Percentiles rank a stretch among this genome's conserved stretches.
Conservation (phyloP, 495 filamentous ascomycete genomes). For the Aspergillus nanangensis region DNA sequence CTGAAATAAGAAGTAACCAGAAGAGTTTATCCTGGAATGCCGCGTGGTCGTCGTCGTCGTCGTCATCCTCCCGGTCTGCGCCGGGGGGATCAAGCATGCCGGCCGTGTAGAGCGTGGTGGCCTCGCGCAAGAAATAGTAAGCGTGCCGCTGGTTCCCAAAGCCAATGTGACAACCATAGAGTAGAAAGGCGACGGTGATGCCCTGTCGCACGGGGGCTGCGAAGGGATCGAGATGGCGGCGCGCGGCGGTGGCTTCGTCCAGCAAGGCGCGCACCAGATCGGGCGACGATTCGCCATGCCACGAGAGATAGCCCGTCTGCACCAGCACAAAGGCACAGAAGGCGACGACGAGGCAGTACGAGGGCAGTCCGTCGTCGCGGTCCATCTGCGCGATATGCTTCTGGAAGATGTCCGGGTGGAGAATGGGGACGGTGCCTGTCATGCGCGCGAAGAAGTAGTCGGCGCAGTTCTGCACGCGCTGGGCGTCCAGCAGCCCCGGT, state of each 20-base stretch:
- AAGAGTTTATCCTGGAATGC: slow-evolving; percentile 47
- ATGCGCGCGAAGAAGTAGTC: slow-evolving; percentile 76
- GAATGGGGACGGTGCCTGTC: slow-evolving; percentile 70
- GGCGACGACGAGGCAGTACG: slow-evolving; percentile 69
- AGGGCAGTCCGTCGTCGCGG: slow-evolving; percentile 48
- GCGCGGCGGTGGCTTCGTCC: slow-evolving; percentile 65
- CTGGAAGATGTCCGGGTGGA: slow-evolving; percentile 58
- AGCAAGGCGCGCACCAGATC: slow-evolving; percentile 54
- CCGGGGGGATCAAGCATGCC: slow-evolving; percentile 32
- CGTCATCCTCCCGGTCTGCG: slow-evolving; percentile 17
- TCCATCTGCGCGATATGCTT: slow-evolving; percentile 54
- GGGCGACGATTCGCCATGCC: slow-evolving; percentile 21
- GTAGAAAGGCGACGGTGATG: slow-evolving; percentile 66
- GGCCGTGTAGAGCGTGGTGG: slow-evolving; percentile 53
- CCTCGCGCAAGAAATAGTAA: slow-evolving; percentile 70
- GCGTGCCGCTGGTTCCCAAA: slow-evolving; percentile 69
- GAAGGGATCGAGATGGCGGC: slow-evolving; percentile 64
- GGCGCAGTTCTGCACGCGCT: slow-evolving; percentile 61
- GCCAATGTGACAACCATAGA: slow-evolving; percentile 66
- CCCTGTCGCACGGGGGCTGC: slow-evolving; percentile 57
- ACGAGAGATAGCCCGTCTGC: slow-evolving; percentile 36
- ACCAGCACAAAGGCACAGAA: slow-evolving; percentile 77
- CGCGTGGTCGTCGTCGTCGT: slow-evolving; percentile 18
- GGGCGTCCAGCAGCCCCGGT: slow-evolving; percentile 52
- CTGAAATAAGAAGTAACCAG: slow-evolving; percentile 68